These are phyloP conservation scores for Cystobasidium sp. DNA, from an alignment of 1,284 basidiomycete species.

Conservation along the genomic window DNA sequence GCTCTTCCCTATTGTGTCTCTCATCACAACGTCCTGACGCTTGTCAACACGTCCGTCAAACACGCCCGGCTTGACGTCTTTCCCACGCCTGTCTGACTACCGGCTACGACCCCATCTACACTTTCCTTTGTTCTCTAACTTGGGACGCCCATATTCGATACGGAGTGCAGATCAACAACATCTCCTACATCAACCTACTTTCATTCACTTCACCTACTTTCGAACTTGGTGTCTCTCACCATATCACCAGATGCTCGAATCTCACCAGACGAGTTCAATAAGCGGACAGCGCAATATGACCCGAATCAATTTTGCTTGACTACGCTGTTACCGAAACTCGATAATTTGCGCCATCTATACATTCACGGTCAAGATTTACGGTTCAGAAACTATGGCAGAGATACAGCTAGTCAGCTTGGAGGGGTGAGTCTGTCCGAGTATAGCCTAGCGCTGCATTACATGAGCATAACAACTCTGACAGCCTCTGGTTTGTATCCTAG, in stretches of 20 bases:
- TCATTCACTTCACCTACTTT: slow-evolving; percentile 3
- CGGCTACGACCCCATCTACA: background rate
- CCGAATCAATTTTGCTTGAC: slow-evolving; percentile 9
- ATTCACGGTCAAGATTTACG: slow-evolving; percentile 36
- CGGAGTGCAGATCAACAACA: slow-evolving; percentile 16
- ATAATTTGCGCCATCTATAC: slow-evolving; percentile 4
- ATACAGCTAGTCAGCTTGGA: background rate
- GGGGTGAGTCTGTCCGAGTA: slow-evolving; percentile 6
- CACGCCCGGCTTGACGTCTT: no score
- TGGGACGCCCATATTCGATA: no score
- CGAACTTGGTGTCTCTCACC: slow-evolving; percentile 13
- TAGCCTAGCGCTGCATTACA: background rate
- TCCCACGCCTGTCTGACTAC: background rate
- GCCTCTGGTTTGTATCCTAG: background rate
- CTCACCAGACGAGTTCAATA: slow-evolving; percentile 17
- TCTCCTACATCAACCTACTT: background rate
- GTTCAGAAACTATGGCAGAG: slow-evolving; percentile 1
- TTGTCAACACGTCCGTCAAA: no score
- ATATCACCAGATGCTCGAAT: slow-evolving; percentile 13
- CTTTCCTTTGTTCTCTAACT: slow-evolving; percentile 1
- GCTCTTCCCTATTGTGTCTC: background rate
- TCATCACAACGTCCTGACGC: no score
- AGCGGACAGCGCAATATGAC: slow-evolving; percentile 5
- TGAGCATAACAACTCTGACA: background rate
- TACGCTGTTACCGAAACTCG: slow-evolving; percentile 4